Evolutionary conservation across 2,329 filamentous ascomycete species (phyloP), one percentile per base, ranked within the genome.

Genomic region (Pseudogymnoascus sp.): DNA sequence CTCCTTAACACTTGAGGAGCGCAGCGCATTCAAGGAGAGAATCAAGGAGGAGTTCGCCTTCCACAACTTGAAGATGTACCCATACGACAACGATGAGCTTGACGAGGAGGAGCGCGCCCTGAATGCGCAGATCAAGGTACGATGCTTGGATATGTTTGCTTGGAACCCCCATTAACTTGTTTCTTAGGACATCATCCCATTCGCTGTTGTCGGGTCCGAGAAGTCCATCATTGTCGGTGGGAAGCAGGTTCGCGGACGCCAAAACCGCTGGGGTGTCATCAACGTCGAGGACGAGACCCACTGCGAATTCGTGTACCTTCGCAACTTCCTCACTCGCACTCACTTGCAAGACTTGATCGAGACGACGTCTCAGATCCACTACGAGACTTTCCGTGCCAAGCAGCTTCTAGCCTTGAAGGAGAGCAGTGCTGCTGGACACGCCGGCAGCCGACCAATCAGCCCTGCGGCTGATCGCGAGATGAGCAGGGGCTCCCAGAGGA

Each of bases 31-130:
- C 86, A 99, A 99, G 86, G 91, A 97, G 81, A 86, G 89, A 76
- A 99, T 99, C 82, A 97, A 96, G 89, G 94, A 97, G 83, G 94
- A 99, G 77, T 99, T 99, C 76, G 82, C 90, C 63, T 99, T 99
- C 88, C 94, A 99, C 85, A 97, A 97, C 83, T 85, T 99, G 73
- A 93, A 96, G 84, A 99, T 99, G 94, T 99, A 96, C 83, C 94
- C 94, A 64, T 99, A 99, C 77, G 94, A 99, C 77, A 97, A 97
- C 74, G 94, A 99, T 71, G 94, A 99, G 82, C 88, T 97, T 70
- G 94, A 99, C 73, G 89, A 94, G 67, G 94, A 99, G 81, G 94
- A 99, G 81, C 88, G 91, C 71, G 87, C 87, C 64, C 82, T 96
- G 78, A 97, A 97, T 80, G 86, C 85, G 63, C 90, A 96, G 74